A percentile compares a stretch with the other conserved stretches of the same genome.
Evolutionary conservation across 2,329 filamentous ascomycete genomes (phyloP).

Genomic region (Aspergillus bombycis): DNA sequence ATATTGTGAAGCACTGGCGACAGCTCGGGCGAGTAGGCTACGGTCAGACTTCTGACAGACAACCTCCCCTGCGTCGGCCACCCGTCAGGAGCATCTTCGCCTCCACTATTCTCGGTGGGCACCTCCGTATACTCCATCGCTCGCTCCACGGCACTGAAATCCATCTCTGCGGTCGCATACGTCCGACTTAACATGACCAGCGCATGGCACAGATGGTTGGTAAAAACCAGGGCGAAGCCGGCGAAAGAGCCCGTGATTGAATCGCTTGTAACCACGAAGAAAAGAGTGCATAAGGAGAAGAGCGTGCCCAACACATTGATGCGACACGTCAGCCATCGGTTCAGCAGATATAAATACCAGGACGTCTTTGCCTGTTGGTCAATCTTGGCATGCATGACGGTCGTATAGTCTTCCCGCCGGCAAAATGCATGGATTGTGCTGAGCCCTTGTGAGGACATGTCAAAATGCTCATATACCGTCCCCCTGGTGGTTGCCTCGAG

Average conservation of each 20-base stretch:
- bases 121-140: not conserved
- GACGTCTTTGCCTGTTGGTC: constrained; percentile 5
- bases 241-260: constrained; percentile 5
- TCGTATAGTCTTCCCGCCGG: not conserved
- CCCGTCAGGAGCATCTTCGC: not conserved
- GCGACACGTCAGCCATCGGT: constrained; percentile 9
- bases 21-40: constrained; percentile 1
- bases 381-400: not conserved
- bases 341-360: constrained; percentile 8
- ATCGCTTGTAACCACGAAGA: not conserved
- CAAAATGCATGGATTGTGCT: constrained; percentile 7
- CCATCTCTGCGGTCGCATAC: constrained; percentile 1
- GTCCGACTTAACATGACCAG: not conserved
- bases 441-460: not conserved
- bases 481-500: constrained; percentile 6
- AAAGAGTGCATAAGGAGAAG: not conserved
- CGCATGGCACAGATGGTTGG: not conserved
- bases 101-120: not conserved
- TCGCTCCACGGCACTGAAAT: not conserved
- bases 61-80: not conserved
- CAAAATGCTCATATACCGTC: not conserved
- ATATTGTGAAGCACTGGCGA: constrained; percentile 5
- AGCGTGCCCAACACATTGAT: constrained; percentile 8
- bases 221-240: not conserved
- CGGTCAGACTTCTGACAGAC: constrained; percentile 2